phyloP scores from a whole-genome alignment of 371 early-diverging fungal genomes.

The Blakeslea trispora region DNA sequence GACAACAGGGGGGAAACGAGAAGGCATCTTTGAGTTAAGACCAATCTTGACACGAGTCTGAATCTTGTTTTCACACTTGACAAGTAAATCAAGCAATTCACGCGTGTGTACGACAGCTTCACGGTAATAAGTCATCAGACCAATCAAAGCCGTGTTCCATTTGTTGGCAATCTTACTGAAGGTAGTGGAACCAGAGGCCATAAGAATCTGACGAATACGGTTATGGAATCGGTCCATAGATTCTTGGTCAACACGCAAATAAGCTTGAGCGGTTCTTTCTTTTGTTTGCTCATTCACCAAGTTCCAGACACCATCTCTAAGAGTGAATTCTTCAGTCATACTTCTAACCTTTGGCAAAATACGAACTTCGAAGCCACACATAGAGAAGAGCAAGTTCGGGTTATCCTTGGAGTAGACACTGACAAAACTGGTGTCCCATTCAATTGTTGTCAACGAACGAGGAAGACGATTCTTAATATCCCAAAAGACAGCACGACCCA shows the following conservation, averaged over 20 bases:
- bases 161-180: constrained; percentile 99
- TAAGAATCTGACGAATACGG: constrained; percentile 95
- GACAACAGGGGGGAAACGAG: constrained; percentile 97
- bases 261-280: constrained; percentile 97
- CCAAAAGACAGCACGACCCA: constrained; percentile 92
- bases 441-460: constrained; percentile 94
- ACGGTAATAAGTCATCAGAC: constrained; percentile 97
- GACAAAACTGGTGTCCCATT: constrained; percentile 97
- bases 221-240: constrained; percentile 92
- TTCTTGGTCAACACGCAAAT: constrained; percentile 93
- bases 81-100: constrained; percentile 93
- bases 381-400: constrained; percentile 92
- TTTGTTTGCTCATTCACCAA: constrained; percentile 95
- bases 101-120: constrained; percentile 98
- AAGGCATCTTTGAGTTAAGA: constrained; percentile 99
- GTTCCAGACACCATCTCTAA: constrained; percentile 97
- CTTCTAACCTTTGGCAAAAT: constrained; percentile 90
- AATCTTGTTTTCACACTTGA: constrained; percentile 97
- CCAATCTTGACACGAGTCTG: constrained; percentile 99
- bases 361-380: constrained; percentile 90
- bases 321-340: constrained; percentile 83
- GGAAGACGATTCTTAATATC: constrained; percentile 98
- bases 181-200: constrained; percentile 96
- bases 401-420: constrained; percentile 96
- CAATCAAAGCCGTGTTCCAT: constrained; percentile 94